Evolutionary conservation across 2,329 filamentous ascomycete genomes (phyloP).

Genomic region (Xylariales sp.): DNA sequence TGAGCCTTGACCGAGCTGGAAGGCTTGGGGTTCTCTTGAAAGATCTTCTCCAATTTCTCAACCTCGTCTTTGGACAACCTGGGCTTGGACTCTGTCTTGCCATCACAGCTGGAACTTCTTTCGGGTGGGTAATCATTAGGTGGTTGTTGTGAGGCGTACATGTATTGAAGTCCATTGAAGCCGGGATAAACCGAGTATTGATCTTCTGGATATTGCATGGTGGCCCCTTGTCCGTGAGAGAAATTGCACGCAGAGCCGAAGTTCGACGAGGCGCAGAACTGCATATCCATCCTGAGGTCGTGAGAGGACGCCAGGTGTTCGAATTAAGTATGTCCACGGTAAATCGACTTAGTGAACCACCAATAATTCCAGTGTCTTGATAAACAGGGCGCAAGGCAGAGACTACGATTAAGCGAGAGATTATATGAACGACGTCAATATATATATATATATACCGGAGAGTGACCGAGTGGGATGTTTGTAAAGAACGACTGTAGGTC

Average conservation of each 20-base stretch:
- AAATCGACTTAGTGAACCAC: not conserved
- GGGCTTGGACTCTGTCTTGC: conserved; percentile 36
- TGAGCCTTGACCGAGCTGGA: conserved; percentile 57
- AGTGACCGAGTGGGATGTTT: conserved; percentile 6
- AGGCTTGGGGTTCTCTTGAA: conserved; percentile 60
- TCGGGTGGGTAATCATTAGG: conserved; percentile 21
- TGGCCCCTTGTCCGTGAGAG: conserved; percentile 17
- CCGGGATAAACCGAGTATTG: conserved; percentile 21
- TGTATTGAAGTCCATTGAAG: conserved; percentile 22
- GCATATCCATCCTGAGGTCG: conserved; percentile 24
- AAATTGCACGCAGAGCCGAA: conserved; percentile 23
- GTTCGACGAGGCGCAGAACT: conserved; percentile 20
- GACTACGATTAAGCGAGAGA: no score
- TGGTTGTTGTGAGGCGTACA: conserved; percentile 24
- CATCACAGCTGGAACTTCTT: conserved; percentile 19
- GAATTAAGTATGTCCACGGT: conserved; percentile 2
- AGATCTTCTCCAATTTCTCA: conserved; percentile 62
- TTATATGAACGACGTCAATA: no score
- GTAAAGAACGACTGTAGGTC: conserved; percentile 30
- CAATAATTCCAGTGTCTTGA: no score
- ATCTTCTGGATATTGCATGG: conserved; percentile 21
- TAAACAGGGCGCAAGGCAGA: no score
- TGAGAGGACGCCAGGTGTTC: not conserved
- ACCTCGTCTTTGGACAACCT: conserved; percentile 71
- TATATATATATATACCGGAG: not conserved